Evolutionary conservation across 2,329 filamentous ascomycete genomes (phyloP).

Genomic region (Clonostachys rosea): DNA sequence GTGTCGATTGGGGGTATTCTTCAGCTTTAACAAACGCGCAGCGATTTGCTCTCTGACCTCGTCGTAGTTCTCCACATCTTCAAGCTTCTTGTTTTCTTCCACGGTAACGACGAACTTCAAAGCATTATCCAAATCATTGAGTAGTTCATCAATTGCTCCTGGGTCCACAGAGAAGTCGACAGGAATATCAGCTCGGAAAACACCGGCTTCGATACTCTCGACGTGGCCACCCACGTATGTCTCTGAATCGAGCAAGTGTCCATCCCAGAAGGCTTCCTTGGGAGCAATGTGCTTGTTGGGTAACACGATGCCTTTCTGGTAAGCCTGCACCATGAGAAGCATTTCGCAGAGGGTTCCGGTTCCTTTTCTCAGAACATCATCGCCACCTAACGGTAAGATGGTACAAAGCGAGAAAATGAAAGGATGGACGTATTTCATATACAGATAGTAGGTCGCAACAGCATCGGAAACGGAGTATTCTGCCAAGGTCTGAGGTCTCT

Average conservation of each 20-base stretch:
- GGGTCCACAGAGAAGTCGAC: constrained; percentile 92
- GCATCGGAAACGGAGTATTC: constrained; percentile 99
- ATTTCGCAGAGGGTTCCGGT: constrained; percentile 99
- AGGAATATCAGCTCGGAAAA: constrained; percentile 93
- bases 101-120: constrained; percentile 82
- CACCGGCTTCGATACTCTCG: constrained; percentile 97
- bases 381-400: constrained; percentile 87
- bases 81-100: constrained; percentile 77
- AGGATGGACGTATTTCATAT: constrained; percentile 99
- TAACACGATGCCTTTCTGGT: constrained; percentile 83
- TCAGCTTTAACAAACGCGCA: constrained; percentile 65
- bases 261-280: constrained; percentile 93
- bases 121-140: constrained; percentile 82
- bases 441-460: constrained; percentile 96
- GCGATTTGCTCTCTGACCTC: constrained; percentile 81
- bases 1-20: constrained; percentile 75
- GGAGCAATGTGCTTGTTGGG: constrained; percentile 94
- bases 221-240: constrained; percentile 98
- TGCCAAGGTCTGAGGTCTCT: constrained; percentile 88
- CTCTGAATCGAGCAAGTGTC: constrained; percentile 91
- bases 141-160: constrained; percentile 81
- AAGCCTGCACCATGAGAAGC: constrained; percentile 98
- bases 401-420: constrained; percentile 99
- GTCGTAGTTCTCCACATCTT: constrained; percentile 76
- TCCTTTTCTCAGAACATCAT: constrained; percentile 90